A percentile compares a stretch with the other conserved stretches of the same genome.
Evolutionary conservation across 2,329 filamentous ascomycete genomes (phyloP).

Genomic region (Trichoderma atrobrunneum): DNA sequence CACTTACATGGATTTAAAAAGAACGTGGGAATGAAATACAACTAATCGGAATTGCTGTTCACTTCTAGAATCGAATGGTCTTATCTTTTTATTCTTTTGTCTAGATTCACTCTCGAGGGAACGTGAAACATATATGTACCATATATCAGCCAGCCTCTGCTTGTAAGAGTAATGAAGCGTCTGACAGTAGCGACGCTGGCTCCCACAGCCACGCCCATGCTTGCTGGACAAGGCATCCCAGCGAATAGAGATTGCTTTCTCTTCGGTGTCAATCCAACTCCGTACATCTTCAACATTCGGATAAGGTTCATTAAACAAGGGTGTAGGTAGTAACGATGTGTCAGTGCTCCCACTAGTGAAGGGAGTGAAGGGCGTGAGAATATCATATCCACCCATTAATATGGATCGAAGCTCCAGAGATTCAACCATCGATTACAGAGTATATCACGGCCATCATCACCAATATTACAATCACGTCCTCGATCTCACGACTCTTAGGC

Average conservation of each 20-base stretch:
- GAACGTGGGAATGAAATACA: neutral
- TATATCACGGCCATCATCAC: neutral
- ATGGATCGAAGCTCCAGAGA: neutral
- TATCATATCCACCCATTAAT: neutral
- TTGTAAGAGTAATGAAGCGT: neutral
- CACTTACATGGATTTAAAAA: neutral
- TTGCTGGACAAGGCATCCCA: neutral
- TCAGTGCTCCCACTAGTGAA: neutral
- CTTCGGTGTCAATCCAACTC: neutral
- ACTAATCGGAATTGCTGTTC: neutral
- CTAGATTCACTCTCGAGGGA: too few species aligned
- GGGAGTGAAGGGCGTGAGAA: neutral
- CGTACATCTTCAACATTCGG: neutral
- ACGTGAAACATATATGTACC: fast-evolving
- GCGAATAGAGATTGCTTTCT: neutral
- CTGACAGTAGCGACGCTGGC: neutral
- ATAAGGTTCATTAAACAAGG: neutral
- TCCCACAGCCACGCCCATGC: neutral
- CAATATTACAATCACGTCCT: neutral
- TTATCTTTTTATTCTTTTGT: too few species aligned
- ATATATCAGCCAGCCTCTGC: neutral
- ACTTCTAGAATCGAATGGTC: too few species aligned
- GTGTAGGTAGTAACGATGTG: neutral
- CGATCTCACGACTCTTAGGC: neutral
- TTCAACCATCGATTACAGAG: neutral